A percentile compares a stretch with the other conserved stretches of the same genome.
These are phyloP conservation scores for Ilyonectria mors-panacis DNA, from an alignment of 2,329 filamentous ascomycete genomes.

Conservation along the genomic window DNA sequence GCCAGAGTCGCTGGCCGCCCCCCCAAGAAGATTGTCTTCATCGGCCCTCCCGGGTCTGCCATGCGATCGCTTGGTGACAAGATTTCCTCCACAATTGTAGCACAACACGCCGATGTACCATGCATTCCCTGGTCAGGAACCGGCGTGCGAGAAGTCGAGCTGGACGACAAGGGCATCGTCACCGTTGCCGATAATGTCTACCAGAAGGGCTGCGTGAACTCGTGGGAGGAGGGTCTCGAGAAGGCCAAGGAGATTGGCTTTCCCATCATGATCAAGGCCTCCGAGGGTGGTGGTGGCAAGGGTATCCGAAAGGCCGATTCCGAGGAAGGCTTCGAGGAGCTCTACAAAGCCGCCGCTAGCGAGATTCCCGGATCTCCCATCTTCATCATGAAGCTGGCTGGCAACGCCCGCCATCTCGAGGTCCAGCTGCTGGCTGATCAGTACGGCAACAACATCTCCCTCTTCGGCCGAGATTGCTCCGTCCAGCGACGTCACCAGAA, in stretches of 20 bases:
- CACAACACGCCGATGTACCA: constrained; percentile 94
- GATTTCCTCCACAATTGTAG: constrained; percentile 99
- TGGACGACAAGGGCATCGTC: constrained; percentile 89
- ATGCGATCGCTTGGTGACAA: constrained; percentile 99
- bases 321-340: constrained; percentile 85
- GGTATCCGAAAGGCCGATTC: constrained; percentile 95
- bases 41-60: constrained; percentile 95
- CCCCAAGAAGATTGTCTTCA: constrained; percentile 99
- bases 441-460: constrained; percentile 99
- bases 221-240: constrained; percentile 89
- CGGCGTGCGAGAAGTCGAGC: constrained; percentile 84
- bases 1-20: constrained; percentile 94
- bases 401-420: constrained; percentile 95
- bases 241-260: constrained; percentile 95
- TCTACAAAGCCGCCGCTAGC: constrained; percentile 96
- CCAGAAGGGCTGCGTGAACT: constrained; percentile 89
- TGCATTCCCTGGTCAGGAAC: constrained; percentile 99
- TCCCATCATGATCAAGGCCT: constrained; percentile 99
- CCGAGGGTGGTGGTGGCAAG: constrained; percentile 98
- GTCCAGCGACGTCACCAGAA: constrained; percentile 99
- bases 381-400: constrained; percentile 99
- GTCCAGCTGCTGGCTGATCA: constrained; percentile 98
- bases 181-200: constrained; percentile 91
- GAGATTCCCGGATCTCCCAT: constrained; percentile 99
- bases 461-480: constrained; percentile 98